Conservation (phyloP, 2,329 filamentous ascomycete species). For the Colletotrichum chrysophilum region DNA sequence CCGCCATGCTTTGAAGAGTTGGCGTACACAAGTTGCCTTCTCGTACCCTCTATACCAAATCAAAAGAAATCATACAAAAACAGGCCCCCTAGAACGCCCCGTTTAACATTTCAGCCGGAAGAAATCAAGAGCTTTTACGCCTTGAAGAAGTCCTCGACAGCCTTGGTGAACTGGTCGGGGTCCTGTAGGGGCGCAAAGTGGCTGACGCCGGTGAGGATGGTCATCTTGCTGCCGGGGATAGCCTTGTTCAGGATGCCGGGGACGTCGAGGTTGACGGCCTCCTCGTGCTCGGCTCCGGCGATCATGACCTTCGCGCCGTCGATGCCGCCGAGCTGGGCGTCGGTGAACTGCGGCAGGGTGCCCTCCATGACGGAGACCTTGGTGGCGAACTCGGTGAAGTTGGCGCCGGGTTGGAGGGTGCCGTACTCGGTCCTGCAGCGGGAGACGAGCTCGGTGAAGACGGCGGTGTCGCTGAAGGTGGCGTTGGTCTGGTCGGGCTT, state of each 20-base stretch:
- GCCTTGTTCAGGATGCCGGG: constrained; percentile 36
- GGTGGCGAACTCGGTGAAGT: constrained; percentile 40
- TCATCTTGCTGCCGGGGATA: constrained; percentile 40
- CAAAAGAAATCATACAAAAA: neutral
- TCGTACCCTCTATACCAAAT: neutral
- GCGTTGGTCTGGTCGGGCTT: constrained; percentile 37
- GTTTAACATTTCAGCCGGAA: neutral
- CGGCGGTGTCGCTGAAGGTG: constrained; percentile 31
- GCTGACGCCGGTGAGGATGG: constrained; percentile 41
- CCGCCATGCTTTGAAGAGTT: neutral
- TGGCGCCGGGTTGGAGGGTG: constrained; percentile 35
- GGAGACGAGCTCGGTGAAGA: constrained; percentile 31
- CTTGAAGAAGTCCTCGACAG: constrained; percentile 33
- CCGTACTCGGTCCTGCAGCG: constrained; percentile 41
- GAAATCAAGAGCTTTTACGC: neutral
- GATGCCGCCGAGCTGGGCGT: constrained; percentile 31
- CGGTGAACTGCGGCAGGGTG: constrained; percentile 37
- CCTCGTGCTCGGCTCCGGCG: constrained; percentile 36
- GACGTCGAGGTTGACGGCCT: constrained; percentile 44
- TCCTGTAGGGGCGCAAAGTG: constrained; percentile 49
- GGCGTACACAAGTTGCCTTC: neutral
- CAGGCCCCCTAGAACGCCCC: neutral
- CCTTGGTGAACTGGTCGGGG: constrained; percentile 37
- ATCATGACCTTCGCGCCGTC: constrained; percentile 33
- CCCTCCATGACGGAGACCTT: constrained; percentile 41